A percentile compares a stretch with the other conserved stretches of the same genome.
phyloP scores from a whole-genome alignment of 2,329 filamentous ascomycete species.

The Proliferodiscus dingleyae region DNA sequence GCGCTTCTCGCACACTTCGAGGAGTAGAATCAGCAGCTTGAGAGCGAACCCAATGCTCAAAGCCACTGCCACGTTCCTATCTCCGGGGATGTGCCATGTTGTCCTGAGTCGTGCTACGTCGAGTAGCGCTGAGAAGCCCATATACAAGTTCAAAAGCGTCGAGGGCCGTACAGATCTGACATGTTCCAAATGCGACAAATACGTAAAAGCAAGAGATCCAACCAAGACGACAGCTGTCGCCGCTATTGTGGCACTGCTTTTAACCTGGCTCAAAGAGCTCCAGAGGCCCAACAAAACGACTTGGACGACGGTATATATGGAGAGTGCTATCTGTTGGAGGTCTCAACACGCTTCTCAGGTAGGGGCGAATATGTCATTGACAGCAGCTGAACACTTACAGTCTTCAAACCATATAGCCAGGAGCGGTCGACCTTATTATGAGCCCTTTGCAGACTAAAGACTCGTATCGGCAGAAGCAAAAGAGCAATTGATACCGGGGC shows the following conservation, averaged over 20 bases:
- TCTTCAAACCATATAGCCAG: not conserved
- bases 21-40: not conserved
- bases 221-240: not conserved
- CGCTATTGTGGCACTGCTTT: constrained; percentile 18
- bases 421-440: not conserved
- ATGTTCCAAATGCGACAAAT: not conserved
- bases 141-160: not conserved
- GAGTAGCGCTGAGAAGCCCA: not conserved
- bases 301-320: not conserved
- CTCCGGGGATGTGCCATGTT: not conserved
- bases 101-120: not conserved
- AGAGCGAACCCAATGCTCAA: not conserved
- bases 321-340: not conserved
- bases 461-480: not conserved
- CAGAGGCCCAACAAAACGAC: not conserved
- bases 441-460: not conserved
- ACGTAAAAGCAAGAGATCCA: not conserved
- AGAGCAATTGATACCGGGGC: not conserved
- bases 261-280: not conserved
- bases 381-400: not conserved
- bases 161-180: constrained; percentile 2
- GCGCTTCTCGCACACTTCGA: not conserved
- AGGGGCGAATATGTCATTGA: not conserved
- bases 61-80: not conserved
- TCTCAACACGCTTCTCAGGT: not conserved